Conservation (phyloP, 331 rosid species). For the Pyracantha coccinea region DNA sequence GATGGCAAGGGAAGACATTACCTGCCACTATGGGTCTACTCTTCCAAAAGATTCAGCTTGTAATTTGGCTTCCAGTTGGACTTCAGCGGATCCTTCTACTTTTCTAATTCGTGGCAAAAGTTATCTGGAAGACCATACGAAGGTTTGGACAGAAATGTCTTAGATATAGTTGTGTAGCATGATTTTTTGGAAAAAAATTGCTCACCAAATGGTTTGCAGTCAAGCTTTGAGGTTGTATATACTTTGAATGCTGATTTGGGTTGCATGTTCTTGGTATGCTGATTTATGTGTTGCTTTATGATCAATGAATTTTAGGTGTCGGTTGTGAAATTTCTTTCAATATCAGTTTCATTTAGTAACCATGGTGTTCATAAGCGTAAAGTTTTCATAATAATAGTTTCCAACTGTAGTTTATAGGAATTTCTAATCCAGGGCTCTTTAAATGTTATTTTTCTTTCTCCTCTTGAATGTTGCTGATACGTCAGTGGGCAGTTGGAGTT, state of each 20-base stretch:
- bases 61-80: slow-evolving; percentile 35
- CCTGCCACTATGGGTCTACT: slow-evolving; percentile 23
- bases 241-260: neutral
- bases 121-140: slow-evolving; percentile 32
- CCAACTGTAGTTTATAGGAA: neutral
- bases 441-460: neutral
- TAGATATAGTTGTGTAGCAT: neutral
- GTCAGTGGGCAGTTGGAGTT: neutral
- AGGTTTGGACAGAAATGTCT: slow-evolving; percentile 12
- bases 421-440: neutral
- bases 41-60: slow-evolving; percentile 36
- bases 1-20: slow-evolving; percentile 25
- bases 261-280: neutral
- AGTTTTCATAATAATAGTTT: neutral
- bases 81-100: slow-evolving; percentile 32
- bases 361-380: neutral
- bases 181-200: too few species aligned
- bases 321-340: neutral
- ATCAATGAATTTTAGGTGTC: neutral
- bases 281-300: neutral
- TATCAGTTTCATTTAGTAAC: neutral
- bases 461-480: neutral
- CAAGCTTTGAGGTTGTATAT: neutral
- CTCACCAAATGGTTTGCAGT: neutral
- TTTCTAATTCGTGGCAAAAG: slow-evolving; percentile 34